phyloP scores from a whole-genome alignment of 108 stramenopile genomes.

The Epithemia pelagica region DNA sequence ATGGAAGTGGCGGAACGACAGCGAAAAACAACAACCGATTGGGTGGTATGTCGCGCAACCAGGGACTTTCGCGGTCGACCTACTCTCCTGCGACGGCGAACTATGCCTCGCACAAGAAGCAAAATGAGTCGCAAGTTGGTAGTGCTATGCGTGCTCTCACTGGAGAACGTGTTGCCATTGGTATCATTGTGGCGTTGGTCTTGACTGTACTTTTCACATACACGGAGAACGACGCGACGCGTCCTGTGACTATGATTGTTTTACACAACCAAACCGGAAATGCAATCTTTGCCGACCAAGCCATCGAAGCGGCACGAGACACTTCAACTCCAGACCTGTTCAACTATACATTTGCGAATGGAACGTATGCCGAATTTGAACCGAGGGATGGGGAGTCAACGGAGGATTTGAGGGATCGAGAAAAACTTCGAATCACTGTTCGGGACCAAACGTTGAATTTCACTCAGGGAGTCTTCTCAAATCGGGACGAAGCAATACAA shows the following conservation, averaged over 20 bases:
- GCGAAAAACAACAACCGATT: neutral
- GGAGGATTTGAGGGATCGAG: constrained; percentile 37
- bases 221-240: constrained; percentile 20
- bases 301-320: constrained; percentile 47
- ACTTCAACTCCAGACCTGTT: constrained; percentile 49
- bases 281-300: constrained; percentile 20
- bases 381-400: constrained; percentile 13
- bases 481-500: constrained; percentile 10
- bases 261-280: constrained; percentile 40
- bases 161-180: constrained; percentile 67
- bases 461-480: constrained; percentile 46
- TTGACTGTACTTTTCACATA: constrained; percentile 52
- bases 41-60: neutral
- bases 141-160: constrained; percentile 73
- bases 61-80: neutral
- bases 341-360: constrained; percentile 21
- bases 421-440: constrained; percentile 47
- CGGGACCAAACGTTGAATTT: neutral
- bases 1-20: neutral
- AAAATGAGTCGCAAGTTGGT: constrained; percentile 47
- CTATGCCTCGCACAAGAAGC: neutral
- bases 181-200: constrained; percentile 43
- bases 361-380: constrained; percentile 15
- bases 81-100: neutral
- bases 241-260: constrained; percentile 36